Base-by-base conservation (phyloP, 2,329 filamentous ascomycete genomes). In the Exophiala sp. region DNA sequence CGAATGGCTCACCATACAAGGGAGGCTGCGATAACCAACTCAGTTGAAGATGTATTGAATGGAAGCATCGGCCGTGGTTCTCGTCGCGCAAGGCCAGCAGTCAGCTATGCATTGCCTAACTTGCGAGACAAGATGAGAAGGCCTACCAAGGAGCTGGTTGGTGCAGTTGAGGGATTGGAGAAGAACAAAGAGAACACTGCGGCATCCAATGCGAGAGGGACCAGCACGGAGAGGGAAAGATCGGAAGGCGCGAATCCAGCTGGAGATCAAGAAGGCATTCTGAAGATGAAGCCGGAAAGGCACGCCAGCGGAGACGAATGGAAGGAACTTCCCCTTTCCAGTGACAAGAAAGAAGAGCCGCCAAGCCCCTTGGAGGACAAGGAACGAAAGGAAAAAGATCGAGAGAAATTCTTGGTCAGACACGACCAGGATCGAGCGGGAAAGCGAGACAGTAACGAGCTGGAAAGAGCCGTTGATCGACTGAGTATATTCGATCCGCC, bases 21-120 rank as follows among this genome's bases (percentile, higher is more conserved):
- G 39, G 62, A 65, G 50, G 58, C 63, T 10, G 56, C 60, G 9
- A 34, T 61, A 5, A 45, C 55, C n/a, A 58, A 59, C 34, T 63
- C 61, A 12, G 60, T 65, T 5, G 63, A 65, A 49, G 63, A 65
- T 53, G 49, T 65, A 57, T 43, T 64, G 41, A 65, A 70, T 57
- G 62, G 70, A 34, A 78, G 79, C 46, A 80, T 79, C 24, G 77
- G 81, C 24, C 79, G 89, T 41, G 81, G 82, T 18, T 86, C 84
- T 62, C 78, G 89, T 61, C 81, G 89, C 60, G 82, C 83, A 44
- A 78, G 86, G 63, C 74, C 82, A 9, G 78, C 84, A 46, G 81
- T 94, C 57, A 92, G 87, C 73, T 94, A 94, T 68, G 87, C 88
- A 9, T 88, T 92, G 68, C 89, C 89, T 1, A 92, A 88, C 64